phyloP scores from a whole-genome alignment of 208 protist species.

The Leishmania gerbilli region DNA sequence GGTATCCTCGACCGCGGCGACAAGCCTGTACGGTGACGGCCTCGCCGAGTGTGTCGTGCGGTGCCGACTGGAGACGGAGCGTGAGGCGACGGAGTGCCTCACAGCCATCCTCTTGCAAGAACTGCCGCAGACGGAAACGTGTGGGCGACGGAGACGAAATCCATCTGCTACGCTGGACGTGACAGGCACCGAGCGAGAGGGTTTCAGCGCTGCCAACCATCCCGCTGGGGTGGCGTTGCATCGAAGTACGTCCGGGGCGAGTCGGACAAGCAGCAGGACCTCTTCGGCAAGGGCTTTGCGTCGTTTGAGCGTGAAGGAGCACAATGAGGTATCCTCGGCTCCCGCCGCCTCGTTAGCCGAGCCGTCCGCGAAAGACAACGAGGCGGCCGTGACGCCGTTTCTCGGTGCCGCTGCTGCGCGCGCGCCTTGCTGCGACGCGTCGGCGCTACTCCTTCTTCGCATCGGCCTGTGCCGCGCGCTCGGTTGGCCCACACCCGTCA shows the following conservation, averaged over 20 bases:
- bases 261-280: background rate
- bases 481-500: slow-evolving; percentile 28
- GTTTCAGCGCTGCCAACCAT: background rate
- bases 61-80: slow-evolving; percentile 29
- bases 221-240: background rate
- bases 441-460: slow-evolving; percentile 26
- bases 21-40: slow-evolving; percentile 16
- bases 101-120: slow-evolving; percentile 14
- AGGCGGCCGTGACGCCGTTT: background rate
- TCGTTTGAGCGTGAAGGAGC: background rate
- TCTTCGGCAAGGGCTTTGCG: background rate
- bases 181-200: background rate
- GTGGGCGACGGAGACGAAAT: background rate
- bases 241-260: background rate
- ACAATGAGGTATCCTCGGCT: background rate
- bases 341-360: background rate
- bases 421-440: background rate
- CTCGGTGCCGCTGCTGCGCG: background rate
- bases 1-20: slow-evolving; percentile 20
- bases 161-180: background rate
- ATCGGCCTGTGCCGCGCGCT: slow-evolving; percentile 36
- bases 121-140: slow-evolving; percentile 2
- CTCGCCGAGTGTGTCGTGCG: slow-evolving; percentile 23
- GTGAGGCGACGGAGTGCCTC: slow-evolving; percentile 21
- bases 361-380: background rate